A percentile compares a stretch with the other conserved stretches of the same genome.
Conservation (phyloP, 2,329 filamentous ascomycete genomes). For the Colletotrichum theobromicola region DNA sequence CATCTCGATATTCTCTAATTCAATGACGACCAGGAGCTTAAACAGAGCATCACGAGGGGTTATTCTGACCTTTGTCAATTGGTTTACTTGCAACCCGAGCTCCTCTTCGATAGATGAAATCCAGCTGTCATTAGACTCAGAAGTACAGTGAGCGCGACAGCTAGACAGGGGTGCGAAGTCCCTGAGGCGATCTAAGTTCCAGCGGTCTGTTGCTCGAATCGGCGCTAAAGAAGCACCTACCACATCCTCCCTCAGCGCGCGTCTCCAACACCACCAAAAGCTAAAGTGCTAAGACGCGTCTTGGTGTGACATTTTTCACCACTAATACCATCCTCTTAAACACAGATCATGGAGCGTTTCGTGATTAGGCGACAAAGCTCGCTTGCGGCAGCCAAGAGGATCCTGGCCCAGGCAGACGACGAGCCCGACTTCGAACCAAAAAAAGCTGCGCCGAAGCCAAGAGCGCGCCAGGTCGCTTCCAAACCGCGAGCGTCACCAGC, state of each 20-base stretch:
- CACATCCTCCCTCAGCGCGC: neutral
- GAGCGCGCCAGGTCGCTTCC: neutral
- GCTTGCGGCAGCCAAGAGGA: conserved; percentile 16
- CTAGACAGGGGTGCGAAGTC: neutral
- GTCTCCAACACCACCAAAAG: neutral
- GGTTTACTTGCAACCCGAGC: neutral
- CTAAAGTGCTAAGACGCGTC: neutral
- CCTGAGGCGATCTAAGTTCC: neutral
- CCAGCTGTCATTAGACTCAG: too few relatives aligned
- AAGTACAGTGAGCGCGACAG: neutral
- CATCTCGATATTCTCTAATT: too few relatives aligned
- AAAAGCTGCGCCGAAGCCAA: neutral
- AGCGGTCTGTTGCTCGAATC: neutral
- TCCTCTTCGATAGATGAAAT: neutral
- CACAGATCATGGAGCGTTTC: neutral
- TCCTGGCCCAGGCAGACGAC: conserved; percentile 4
- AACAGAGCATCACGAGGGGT: too few relatives aligned
- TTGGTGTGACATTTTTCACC: neutral
- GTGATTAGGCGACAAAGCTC: conserved; percentile 15
- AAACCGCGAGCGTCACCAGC: neutral
- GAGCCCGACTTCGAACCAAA: neutral
- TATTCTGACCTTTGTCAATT: too few relatives aligned
- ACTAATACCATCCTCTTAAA: neutral
- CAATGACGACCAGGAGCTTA: too few relatives aligned
- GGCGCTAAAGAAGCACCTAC: neutral